Evolutionary conservation across 2,329 filamentous ascomycete genomes (phyloP), one percentile per base, ranked within the genome.

Genomic region (Ampelomyces quisqualis): DNA sequence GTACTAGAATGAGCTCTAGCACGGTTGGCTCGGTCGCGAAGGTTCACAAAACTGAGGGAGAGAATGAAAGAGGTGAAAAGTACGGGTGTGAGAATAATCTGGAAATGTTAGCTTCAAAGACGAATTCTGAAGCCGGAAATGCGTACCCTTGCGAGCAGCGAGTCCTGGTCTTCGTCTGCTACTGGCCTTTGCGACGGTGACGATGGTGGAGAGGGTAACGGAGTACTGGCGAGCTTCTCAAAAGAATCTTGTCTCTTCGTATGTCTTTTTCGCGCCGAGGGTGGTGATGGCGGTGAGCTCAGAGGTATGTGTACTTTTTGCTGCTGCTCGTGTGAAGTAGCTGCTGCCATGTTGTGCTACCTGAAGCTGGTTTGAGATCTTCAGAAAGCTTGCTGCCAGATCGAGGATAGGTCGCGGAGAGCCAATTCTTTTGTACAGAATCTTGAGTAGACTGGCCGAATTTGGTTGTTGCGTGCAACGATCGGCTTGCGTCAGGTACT

Each of bases 41-140:
- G 69, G 68, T 86, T 82, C 29, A 86, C 75, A 36, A 85, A 65
- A 59, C 77, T 74, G 31, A 87, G 77, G 2, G 83, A 86, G 49
- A 86, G 31, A 28, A 88, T 63, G 67, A 86, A 86, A 15, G 80
- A 77, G 35, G 80, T 70, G 61, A 86, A 79, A 49, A 81, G 74
- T 47, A 86, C 52, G 6, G 84, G 82, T 0, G 81, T 84, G 67
- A 84, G 73, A 52, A 86, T 46, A 44, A 72, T 55, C 69, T 69
- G 36, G 40, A 22, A 10, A n/a, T 17, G 20, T 42, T 17, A 37
- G 22, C 27, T 8, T 15, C 6, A 26, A 11, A 13, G 5, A 28
- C 21, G n/a, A 19, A 13, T 8, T 5, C 5, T 7, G 8, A 15
- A 13, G 7, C 10, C 19, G 11, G 15, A 21, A 14, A 10, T 15